phyloP scores from a whole-genome alignment of 129 eudicot species.

The Ambrosia artemisiifolia region DNA sequence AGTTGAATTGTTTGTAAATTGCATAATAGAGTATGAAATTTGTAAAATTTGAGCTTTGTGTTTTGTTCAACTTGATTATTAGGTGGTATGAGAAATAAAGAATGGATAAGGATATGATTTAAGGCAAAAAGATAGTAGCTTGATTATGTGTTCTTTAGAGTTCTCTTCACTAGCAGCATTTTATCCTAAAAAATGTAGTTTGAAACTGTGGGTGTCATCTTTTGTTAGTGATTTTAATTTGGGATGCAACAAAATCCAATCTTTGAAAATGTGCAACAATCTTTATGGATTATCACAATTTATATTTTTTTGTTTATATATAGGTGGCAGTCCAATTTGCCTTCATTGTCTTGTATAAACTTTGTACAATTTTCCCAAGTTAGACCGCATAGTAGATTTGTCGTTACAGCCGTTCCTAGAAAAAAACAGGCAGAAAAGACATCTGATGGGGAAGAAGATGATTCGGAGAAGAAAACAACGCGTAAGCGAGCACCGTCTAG shows the following conservation, averaged over 20 bases:
- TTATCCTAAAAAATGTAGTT: not conserved
- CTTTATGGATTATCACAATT: not conserved
- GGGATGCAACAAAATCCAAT: not conserved
- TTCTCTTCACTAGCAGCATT: not conserved
- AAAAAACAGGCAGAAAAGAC: conserved; percentile 38
- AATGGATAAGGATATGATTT: conserved; percentile 7
- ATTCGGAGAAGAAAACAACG: conserved; percentile 49
- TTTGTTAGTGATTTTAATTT: conserved; percentile 12
- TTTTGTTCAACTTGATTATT: not conserved
- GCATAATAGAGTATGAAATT: not conserved
- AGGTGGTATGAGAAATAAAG: not conserved
- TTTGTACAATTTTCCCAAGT: conserved; percentile 43
- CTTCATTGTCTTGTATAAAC: conserved; percentile 35
- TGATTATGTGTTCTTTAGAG: not conserved
- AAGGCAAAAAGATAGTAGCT: not conserved
- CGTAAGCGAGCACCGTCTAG: conserved; percentile 51
- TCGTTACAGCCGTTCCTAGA: conserved; percentile 47
- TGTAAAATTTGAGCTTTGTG: not conserved
- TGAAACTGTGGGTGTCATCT: conserved; percentile 8
- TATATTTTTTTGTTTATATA: conserved; percentile 5
- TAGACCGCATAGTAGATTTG: conserved; percentile 37
- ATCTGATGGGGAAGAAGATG: conserved; percentile 50
- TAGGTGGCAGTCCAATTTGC: conserved; percentile 57
- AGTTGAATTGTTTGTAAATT: conserved; percentile 3
- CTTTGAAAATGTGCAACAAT: no score